A percentile compares a stretch with the other conserved stretches of the same genome.
Evolutionary conservation across 2,329 filamentous ascomycete species (phyloP).

Genomic region (Aspergillus sergii): DNA sequence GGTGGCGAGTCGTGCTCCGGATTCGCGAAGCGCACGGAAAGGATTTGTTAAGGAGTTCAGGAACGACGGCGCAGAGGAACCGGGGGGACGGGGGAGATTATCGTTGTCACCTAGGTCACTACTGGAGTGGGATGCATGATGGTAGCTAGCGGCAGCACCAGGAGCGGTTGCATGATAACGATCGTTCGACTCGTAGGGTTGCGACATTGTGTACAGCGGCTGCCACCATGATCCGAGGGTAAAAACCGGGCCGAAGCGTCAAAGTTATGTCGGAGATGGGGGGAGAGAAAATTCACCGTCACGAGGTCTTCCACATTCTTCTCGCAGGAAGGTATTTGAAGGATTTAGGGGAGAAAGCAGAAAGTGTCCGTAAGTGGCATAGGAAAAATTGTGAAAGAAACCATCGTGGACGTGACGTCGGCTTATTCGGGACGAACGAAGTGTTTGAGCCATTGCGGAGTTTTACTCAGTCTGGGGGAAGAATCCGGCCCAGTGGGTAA

Average conservation of each 20-base stretch:
- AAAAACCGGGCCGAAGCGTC: not conserved
- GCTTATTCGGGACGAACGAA: not conserved
- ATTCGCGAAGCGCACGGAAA: not conserved
- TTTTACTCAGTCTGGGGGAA: not conserved
- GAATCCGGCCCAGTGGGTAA: not conserved
- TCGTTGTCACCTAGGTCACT: not conserved
- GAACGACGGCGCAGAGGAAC: not conserved
- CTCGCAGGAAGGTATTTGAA: not conserved
- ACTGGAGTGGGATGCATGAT: not conserved
- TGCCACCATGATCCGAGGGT: not conserved
- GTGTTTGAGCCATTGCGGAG: not conserved
- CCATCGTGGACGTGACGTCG: not conserved
- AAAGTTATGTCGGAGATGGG: not conserved
- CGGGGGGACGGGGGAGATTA: not conserved
- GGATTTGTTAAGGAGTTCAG: not conserved
- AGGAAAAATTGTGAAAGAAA: not conserved
- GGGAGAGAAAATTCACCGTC: not conserved
- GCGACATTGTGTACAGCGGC: not conserved
- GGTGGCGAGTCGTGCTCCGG: not conserved
- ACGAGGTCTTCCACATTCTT: not conserved
- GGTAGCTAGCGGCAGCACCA: not conserved
- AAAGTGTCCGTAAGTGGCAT: not conserved
- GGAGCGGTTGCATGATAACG: not conserved
- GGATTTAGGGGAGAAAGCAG: not conserved
- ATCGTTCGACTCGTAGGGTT: not conserved